phyloP scores from a whole-genome alignment of 1,284 basidiomycete species.

The Cystobasidiaceae sp. region DNA sequence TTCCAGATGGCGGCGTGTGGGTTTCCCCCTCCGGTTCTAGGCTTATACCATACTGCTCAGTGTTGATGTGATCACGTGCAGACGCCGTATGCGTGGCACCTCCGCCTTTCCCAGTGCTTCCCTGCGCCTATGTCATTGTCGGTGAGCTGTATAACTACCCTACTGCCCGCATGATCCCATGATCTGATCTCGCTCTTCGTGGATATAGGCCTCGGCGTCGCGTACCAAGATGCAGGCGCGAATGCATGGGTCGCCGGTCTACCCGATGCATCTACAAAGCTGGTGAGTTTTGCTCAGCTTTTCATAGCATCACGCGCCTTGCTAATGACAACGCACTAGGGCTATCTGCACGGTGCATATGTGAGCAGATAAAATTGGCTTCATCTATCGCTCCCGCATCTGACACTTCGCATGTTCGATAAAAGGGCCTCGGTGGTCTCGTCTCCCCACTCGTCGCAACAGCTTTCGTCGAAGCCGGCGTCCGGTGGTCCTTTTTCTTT shows the following conservation, averaged over 20 bases:
- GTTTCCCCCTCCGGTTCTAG: not conserved
- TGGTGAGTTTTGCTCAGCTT: not conserved
- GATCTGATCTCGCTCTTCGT: too few relatives aligned
- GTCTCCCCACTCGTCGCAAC: slow-evolving; percentile 14
- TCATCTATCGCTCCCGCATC: not conserved
- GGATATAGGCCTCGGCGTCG: slow-evolving; percentile 1
- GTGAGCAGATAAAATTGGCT: not conserved
- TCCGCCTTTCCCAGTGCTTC: slow-evolving; percentile 17
- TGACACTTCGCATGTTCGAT: not conserved
- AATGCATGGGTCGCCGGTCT: slow-evolving; percentile 23
- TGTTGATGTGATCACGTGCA: not conserved
- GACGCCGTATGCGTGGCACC: slow-evolving; percentile 22
- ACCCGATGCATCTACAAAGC: not conserved
- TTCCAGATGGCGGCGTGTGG: slow-evolving; percentile 1
- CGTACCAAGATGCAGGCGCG: slow-evolving; percentile 18
- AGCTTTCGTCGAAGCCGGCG: slow-evolving; percentile 15
- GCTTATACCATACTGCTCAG: not conserved
- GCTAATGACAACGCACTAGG: not conserved
- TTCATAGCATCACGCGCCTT: not conserved
- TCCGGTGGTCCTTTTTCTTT: slow-evolving; percentile 22
- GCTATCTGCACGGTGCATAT: slow-evolving; percentile 9
- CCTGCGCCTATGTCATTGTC: slow-evolving; percentile 2
- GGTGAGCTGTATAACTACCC: not conserved
- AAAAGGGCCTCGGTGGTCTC: slow-evolving; percentile 17
- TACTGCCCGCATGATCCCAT: too few relatives aligned